A percentile compares a stretch with the other conserved stretches of the same genome.
phyloP scores from a whole-genome alignment of 257 asterid genomes.

The Solanum bulbocastanum region DNA sequence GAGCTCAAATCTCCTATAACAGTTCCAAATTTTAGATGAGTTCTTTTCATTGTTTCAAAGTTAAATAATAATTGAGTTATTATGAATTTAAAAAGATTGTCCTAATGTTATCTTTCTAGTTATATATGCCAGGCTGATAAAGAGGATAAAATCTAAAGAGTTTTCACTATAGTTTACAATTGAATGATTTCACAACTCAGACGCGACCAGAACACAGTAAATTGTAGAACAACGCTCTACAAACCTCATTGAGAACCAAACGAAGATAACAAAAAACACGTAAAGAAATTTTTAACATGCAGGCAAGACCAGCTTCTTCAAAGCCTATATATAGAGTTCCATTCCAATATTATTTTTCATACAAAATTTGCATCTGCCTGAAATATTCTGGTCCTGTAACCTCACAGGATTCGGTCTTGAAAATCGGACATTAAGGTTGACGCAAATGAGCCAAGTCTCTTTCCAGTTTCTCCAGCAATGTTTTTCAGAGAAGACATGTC shows the following conservation, averaged over 20 bases:
- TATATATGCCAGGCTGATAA: not conserved
- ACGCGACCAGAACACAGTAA: not conserved
- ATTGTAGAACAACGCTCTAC: not conserved
- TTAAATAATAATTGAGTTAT: not conserved
- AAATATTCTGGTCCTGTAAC: not conserved
- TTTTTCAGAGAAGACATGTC: slow-evolving; percentile 79
- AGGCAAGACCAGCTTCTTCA: not conserved
- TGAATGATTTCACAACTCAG: not conserved
- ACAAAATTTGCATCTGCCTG: not conserved
- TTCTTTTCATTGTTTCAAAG: no score
- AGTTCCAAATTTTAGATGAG: not conserved
- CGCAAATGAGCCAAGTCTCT: slow-evolving; percentile 73
- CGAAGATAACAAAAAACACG: not conserved
- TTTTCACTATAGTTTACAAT: not conserved
- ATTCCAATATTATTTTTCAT: not conserved
- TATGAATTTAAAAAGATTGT: not conserved
- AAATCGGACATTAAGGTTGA: slow-evolving; percentile 66
- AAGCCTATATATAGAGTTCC: not conserved
- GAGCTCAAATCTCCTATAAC: not conserved
- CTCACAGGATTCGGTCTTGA: slow-evolving; percentile 86
- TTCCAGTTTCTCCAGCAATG: slow-evolving; percentile 97
- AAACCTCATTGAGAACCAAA: not conserved
- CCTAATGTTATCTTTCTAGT: not conserved
- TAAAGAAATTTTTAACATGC: not conserved
- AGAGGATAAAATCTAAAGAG: not conserved